Conservation (phyloP, 2,329 filamentous ascomycete genomes). For the Xylaria sp. region DNA sequence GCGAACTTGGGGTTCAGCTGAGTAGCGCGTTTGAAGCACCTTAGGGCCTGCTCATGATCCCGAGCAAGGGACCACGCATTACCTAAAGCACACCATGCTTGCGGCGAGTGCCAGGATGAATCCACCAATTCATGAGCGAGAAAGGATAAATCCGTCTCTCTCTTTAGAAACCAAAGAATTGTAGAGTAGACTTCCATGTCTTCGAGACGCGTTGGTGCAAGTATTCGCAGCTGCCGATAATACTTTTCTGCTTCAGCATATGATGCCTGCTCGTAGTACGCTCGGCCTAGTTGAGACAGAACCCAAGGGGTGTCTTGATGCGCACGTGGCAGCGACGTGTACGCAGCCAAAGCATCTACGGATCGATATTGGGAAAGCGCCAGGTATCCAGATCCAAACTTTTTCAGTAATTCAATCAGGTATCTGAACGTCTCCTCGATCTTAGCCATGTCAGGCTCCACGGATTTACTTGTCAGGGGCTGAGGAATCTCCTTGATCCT, state of each 20-base stretch:
- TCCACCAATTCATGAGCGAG: constrained; percentile 92
- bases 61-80: constrained; percentile 93
- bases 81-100: constrained; percentile 95
- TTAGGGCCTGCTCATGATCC: constrained; percentile 93
- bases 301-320: constrained; percentile 96
- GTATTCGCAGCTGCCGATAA: constrained; percentile 80
- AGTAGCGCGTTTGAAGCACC: constrained; percentile 93
- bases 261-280: constrained; percentile 88
- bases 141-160: constrained; percentile 90
- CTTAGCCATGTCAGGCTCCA: constrained; percentile 67
- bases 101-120: constrained; percentile 85
- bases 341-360: constrained; percentile 78
- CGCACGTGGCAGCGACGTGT: constrained; percentile 73
- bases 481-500: constrained; percentile 58
- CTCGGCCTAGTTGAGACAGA: constrained; percentile 87
- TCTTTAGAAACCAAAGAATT: constrained; percentile 97
- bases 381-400: constrained; percentile 83
- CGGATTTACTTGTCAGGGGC: constrained; percentile 53
- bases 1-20: constrained; percentile 91
- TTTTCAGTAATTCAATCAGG: constrained; percentile 83
- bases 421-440: constrained; percentile 80
- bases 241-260: constrained; percentile 89
- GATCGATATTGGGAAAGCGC: constrained; percentile 83
- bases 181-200: constrained; percentile 99
- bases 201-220: constrained; percentile 84